Conservation (phyloP, 108 stramenopile species). For the Nitzschia sp. region DNA sequence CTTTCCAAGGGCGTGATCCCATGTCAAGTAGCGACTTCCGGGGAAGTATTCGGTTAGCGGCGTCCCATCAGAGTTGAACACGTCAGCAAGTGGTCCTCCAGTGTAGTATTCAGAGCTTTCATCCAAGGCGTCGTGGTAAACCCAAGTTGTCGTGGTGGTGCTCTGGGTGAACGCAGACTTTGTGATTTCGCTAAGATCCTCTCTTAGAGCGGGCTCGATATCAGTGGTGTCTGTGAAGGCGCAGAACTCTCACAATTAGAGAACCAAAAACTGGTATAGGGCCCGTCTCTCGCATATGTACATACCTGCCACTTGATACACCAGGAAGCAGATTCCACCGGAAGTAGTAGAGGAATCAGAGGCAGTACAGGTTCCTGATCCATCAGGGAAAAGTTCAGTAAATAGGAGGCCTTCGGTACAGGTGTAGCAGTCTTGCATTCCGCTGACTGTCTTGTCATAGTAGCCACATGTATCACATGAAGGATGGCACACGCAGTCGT, state of each 20-base stretch:
- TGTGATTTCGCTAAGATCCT: neutral
- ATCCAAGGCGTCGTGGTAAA: slow-evolving; percentile 6
- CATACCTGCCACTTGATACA: too few relatives aligned
- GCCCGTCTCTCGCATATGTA: too few relatives aligned
- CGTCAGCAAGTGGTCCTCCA: neutral
- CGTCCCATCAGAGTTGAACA: neutral
- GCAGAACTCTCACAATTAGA: neutral
- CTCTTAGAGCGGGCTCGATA: neutral
- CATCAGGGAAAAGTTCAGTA: too few relatives aligned
- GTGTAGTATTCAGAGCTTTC: neutral
- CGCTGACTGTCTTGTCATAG: too few relatives aligned
- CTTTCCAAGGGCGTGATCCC: slow-evolving; percentile 2
- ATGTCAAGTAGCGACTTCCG: slow-evolving; percentile 13
- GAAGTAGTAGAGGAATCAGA: too few relatives aligned
- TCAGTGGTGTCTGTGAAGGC: slow-evolving; percentile 1
- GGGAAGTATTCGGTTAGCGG: neutral
- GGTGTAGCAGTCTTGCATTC: too few relatives aligned
- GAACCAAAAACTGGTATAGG: neutral
- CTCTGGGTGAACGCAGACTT: neutral
- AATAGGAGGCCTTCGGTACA: too few relatives aligned
- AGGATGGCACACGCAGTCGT: too few relatives aligned
- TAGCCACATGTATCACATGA: too few relatives aligned
- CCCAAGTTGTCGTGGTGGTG: slow-evolving; percentile 5
- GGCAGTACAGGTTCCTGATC: too few relatives aligned
- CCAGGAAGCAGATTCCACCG: too few relatives aligned